Percentiles rank a stretch among this genome's conserved stretches.
These are phyloP conservation scores for Syncephalastrum monosporum DNA, from an alignment of 371 early-diverging fungal genomes.

Conservation along the genomic window DNA sequence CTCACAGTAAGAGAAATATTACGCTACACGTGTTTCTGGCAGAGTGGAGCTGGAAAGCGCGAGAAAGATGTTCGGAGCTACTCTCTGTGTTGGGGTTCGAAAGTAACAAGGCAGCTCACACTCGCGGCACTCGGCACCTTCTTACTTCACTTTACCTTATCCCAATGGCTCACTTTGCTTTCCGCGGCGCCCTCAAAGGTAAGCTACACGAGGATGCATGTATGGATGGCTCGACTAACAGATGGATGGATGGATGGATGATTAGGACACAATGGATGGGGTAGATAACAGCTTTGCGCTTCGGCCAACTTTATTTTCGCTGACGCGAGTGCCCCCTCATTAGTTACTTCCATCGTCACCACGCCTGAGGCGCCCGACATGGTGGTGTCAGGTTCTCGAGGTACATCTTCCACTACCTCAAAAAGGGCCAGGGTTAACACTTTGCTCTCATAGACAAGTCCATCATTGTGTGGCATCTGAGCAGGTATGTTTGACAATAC, in stretches of 20 bases:
- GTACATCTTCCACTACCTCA: conserved; percentile 1
- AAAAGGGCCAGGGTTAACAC: background rate
- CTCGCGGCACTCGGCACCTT: no score
- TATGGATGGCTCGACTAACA: conserved; percentile 8
- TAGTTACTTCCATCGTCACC: conserved; percentile 18
- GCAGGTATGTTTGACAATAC: conserved; percentile 40
- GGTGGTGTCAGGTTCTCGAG: conserved; percentile 17
- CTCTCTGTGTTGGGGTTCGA: no score
- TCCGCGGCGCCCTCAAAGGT: conserved; percentile 15
- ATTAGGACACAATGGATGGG: conserved; percentile 17
- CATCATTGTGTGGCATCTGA: conserved; percentile 94
- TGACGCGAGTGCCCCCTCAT: no score
- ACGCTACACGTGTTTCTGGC: no score
- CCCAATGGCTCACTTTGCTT: conserved; percentile 1
- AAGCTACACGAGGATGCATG: conserved; percentile 29
- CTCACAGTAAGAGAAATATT: no score
- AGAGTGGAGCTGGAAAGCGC: no score
- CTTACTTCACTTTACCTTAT: no score
- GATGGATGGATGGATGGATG: conserved; percentile 17
- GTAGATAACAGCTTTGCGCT: background rate
- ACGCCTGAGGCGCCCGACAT: conserved; percentile 17
- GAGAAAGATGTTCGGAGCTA: no score
- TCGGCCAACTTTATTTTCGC: background rate
- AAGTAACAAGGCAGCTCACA: no score
- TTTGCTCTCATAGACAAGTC: conserved; percentile 73